Base-by-base conservation (phyloP, 768 basidiomycete genomes). In the Crassisporium funariophilum region DNA sequence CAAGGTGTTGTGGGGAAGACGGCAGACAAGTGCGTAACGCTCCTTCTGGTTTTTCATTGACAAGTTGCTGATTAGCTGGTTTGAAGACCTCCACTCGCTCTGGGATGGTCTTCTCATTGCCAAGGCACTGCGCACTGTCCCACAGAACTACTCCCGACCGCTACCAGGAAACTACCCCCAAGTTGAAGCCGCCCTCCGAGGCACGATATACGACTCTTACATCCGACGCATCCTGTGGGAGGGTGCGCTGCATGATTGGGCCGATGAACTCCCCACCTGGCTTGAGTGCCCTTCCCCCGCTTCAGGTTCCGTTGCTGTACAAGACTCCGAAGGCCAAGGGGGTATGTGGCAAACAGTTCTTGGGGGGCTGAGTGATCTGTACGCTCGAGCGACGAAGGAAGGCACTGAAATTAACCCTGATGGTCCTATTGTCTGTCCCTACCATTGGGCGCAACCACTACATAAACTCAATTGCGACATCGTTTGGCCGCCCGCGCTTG, bases 81-180 rank as follows among this genome's bases (percentile, higher is more conserved):
- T 27, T 34, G n/a, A 41, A 75, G 91, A 92, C 62, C 73, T 98
- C 1, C 94, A 95, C 63, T 85, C 88, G 1, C 73, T 91, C 0
- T 98, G 93, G 95, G 95, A 98, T 60, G 71, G 72, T 13, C 72
- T 82, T 22, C 78, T 99, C 43, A 84, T 97, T 57, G 84, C 91
- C 4, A 86, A 93, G 65, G 81, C 84, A 15, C 75, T 98, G 46
- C 83, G 92, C 24, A 78, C 78, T 22, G 76, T 88, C 0, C 78
- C 83, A 0, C 42, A 49, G 16, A 95, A 98, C 66, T 98, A 99
- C 61, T 80, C 86, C 2, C 65, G 52, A 0, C 91, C 88, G 1
- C 71, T 95, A 0, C 84, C 91, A 4, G n/a, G n/a, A n/a, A n/a
- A n/a, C n/a, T 77, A 79, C 53, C 72, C 73, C 4, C 75, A 78